Base-by-base conservation (phyloP, 495 filamentous ascomycete genomes). In the Xylaria scruposa region DNA sequence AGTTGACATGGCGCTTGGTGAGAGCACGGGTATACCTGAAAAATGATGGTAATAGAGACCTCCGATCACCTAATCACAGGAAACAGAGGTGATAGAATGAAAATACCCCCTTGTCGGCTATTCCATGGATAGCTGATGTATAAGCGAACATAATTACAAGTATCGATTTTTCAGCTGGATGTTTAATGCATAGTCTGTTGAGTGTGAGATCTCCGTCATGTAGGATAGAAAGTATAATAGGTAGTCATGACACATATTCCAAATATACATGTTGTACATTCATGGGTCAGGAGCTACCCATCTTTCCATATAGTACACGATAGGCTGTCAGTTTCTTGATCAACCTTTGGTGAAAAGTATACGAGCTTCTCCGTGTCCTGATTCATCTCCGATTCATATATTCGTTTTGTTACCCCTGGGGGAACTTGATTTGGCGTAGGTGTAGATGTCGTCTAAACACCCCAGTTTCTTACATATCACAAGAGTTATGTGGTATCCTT, bases 201-300 rank as follows among this genome's bases (percentile, higher is more conserved):
- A 15, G 12, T 64, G 40, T 31, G 17, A 12, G 21, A 62, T 42
- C 38, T 62, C 0, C 12, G 60, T 42, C 13, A 7, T 46, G 26
- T 64, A 42, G 7, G 61, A 42, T 47, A 24, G 8, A 44, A 26
- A 21, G 12, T 26, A 13, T 24, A 15, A 8, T 42, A 24, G 36
- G 33, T 40, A 44, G 38, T 21, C 60, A 10, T 44, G n/a, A 13
- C 17, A 24, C n/a, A 47, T 53, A 38, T 8, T 67, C 31, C 31
- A 31, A 58, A 72, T 70, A 69, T 73, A 71, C 49, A 71, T 74
- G 67, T 73, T 72, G 70, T 77, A 77, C 75, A 76, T 64, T 26
- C 49, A 72, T 33, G 49, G 21, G 47, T 24, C 15, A 46, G 31
- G 42, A 47, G 21, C 26, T 36, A n/a, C 42, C 38, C 3, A 54